Evolutionary conservation across 202 grass and related monocot species (phyloP).

Genomic region (Carex arenaria): DNA sequence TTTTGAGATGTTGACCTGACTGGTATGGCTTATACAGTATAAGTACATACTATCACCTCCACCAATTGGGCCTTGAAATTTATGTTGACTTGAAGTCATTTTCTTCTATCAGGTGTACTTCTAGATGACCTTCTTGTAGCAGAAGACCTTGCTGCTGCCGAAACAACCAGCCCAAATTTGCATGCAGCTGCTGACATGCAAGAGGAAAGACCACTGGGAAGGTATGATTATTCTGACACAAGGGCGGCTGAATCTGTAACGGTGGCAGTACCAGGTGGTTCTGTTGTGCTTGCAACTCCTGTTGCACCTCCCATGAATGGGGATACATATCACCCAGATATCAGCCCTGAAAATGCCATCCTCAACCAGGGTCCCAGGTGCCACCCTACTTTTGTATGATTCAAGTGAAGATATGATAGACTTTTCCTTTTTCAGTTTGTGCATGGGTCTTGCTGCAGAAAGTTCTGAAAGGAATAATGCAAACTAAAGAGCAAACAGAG

Average conservation of each 20-base stretch:
- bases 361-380: constrained; percentile 84
- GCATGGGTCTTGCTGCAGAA: neutral
- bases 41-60: neutral
- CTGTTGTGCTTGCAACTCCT: constrained; percentile 86
- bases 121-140: constrained; percentile 95
- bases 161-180: constrained; percentile 75
- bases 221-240: constrained; percentile 62
- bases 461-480: neutral
- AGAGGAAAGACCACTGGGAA: constrained; percentile 48
- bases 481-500: neutral
- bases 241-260: constrained; percentile 51
- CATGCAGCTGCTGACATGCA: constrained; percentile 33
- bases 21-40: neutral
- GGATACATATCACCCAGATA: constrained; percentile 71
- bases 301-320: constrained; percentile 93
- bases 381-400: constrained; percentile 21
- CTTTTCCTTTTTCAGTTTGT: neutral
- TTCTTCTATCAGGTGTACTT: constrained; percentile 61
- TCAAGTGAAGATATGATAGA: neutral
- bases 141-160: constrained; percentile 91
- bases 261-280: constrained; percentile 61
- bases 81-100: neutral
- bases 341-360: constrained; percentile 88
- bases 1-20: neutral
- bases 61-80: neutral